Evolutionary conservation across 1,139 yeast species (phyloP).

Genomic region (Geotrichum aggregatum): DNA sequence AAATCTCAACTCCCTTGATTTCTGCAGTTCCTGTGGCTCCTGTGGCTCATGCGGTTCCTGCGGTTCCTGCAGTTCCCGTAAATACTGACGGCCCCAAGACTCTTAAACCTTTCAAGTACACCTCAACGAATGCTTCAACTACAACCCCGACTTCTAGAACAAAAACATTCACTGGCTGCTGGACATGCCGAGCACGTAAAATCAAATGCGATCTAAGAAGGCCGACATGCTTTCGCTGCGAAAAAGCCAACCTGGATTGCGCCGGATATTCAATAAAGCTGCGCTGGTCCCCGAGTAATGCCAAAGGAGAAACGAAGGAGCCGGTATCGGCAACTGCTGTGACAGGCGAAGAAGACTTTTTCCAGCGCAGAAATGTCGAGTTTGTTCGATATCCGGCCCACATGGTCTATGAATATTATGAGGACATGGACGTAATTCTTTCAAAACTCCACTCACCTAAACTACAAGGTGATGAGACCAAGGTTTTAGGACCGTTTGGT

Average conservation of each 20-base stretch:
- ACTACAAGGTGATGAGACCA: conserved; percentile 48
- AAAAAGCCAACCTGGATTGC: conserved; percentile 56
- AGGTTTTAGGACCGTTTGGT: conserved; percentile 76
- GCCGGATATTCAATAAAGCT: conserved; percentile 81
- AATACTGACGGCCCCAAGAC: not conserved
- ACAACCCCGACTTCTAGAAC: conserved; percentile 31
- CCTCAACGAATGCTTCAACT: conserved; percentile 1
- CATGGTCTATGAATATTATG: conserved; percentile 63
- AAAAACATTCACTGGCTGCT: conserved; percentile 58
- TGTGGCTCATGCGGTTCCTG: not conserved
- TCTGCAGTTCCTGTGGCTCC: not conserved
- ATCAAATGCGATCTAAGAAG: conserved; percentile 55
- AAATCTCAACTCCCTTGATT: not conserved
- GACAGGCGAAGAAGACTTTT: conserved; percentile 44
- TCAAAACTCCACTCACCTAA: conserved; percentile 55
- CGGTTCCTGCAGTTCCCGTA: not conserved
- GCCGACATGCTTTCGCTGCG: conserved; percentile 53
- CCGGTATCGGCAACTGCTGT: conserved; percentile 19
- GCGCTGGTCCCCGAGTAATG: conserved; percentile 55
- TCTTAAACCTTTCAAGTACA: not conserved
- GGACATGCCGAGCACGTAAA: conserved; percentile 58
- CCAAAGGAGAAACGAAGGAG: conserved; percentile 27
- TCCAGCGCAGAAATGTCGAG: conserved; percentile 64
- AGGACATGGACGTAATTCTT: conserved; percentile 75
- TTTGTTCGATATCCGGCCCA: conserved; percentile 65